A percentile compares a stretch with the other conserved stretches of the same genome.
Conservation (phyloP, 345 rosid genomes). For the Camelina laxa region DNA sequence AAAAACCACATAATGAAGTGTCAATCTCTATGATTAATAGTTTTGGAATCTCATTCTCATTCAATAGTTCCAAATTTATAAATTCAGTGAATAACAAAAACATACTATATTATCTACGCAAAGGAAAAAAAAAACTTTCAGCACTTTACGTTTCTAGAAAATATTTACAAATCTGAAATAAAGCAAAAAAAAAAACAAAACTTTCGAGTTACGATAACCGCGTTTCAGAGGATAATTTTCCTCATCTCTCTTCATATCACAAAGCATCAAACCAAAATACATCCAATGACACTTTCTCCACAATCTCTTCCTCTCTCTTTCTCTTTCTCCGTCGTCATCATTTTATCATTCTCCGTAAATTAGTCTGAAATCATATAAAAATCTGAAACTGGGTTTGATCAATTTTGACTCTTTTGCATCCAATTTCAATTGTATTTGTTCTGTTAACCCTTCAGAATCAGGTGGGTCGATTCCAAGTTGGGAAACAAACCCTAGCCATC, state of each 20-base stretch:
- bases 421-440: neutral
- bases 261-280: neutral
- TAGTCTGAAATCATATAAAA: conserved; percentile 6
- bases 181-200: neutral
- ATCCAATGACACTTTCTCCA: conserved; percentile 42
- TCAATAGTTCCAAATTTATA: neutral
- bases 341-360: conserved; percentile 28
- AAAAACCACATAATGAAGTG: conserved; percentile 13
- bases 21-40: conserved; percentile 34
- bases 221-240: conserved; percentile 36
- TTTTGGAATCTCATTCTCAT: conserved; percentile 37
- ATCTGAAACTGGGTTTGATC: conserved; percentile 34
- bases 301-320: conserved; percentile 5
- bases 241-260: neutral
- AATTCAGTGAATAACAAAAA: neutral
- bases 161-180: conserved; percentile 11
- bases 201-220: conserved; percentile 19
- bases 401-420: conserved; percentile 18
- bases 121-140: neutral
- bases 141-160: conserved; percentile 23
- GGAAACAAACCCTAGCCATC: conserved; percentile 14
- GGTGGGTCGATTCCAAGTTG: conserved; percentile 4
- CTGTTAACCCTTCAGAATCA: neutral
- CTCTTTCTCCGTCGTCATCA: conserved; percentile 38
- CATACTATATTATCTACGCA: neutral